Evolutionary conservation across 305 asterid genomes (phyloP).

Genomic region (Withania somnifera): DNA sequence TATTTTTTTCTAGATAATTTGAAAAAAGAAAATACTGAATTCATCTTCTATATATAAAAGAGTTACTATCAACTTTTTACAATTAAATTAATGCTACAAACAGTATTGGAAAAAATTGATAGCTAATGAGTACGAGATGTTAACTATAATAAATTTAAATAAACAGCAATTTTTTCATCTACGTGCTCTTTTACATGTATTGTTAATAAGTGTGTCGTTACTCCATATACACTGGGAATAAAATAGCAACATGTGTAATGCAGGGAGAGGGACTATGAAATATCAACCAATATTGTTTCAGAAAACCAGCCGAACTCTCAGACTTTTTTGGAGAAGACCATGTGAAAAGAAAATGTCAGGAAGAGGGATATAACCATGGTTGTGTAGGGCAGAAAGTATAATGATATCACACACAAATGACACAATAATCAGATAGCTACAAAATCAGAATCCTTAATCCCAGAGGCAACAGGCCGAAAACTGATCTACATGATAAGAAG

Average conservation of each 20-base stretch:
- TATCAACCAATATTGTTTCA: not conserved
- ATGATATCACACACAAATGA: not conserved
- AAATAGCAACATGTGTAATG: not conserved
- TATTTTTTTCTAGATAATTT: not conserved
- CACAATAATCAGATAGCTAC: not conserved
- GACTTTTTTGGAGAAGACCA: not conserved
- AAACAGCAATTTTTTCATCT: not conserved
- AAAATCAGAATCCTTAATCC: not conserved
- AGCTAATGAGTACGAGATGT: not conserved
- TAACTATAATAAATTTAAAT: not conserved
- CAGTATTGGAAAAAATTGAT: not conserved
- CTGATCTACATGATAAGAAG: not conserved
- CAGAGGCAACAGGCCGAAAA: not conserved
- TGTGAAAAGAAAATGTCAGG: not conserved
- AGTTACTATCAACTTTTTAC: not conserved
- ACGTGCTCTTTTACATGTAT: not conserved
- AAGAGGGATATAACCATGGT: not conserved
- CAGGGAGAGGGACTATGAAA: not conserved
- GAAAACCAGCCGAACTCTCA: not conserved
- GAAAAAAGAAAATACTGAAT: not conserved
- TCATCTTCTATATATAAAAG: not conserved
- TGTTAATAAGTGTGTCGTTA: not conserved
- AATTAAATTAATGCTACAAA: not conserved
- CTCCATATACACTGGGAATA: not conserved
- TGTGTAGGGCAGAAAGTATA: not conserved